Conservation (phyloP, 164 flowering plant genomes). For the Umbilicus rupestris region DNA sequence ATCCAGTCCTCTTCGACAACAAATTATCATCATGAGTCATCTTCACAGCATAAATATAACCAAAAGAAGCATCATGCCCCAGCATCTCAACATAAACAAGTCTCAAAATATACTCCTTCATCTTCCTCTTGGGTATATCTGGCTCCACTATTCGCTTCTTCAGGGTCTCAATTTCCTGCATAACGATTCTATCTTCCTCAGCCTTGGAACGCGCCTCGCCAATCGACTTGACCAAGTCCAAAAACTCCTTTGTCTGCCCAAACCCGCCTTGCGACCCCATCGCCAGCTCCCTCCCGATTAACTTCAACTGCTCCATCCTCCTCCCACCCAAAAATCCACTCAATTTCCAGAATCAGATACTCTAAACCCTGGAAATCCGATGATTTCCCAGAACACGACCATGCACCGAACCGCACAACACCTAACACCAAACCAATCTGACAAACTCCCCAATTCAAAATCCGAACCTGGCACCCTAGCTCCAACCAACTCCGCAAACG, state of each 20-base stretch:
- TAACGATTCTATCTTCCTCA: constrained; percentile 90
- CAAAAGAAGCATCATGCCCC: constrained; percentile 97
- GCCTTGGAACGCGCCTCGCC: constrained; percentile 97
- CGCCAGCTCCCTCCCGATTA: constrained; percentile 95
- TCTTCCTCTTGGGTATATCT: constrained; percentile 76
- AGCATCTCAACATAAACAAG: constrained; percentile 92
- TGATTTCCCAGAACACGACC: not conserved
- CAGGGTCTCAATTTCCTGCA: constrained; percentile 77
- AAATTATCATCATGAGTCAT: constrained; percentile 88
- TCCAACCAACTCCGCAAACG: not conserved
- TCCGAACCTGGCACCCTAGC: not conserved
- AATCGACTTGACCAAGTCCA: constrained; percentile 90
- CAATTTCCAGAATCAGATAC: not conserved
- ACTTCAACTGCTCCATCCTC: constrained; percentile 86
- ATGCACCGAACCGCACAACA: not conserved
- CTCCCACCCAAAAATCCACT: not conserved
- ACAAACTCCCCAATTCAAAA: not conserved
- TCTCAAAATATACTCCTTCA: constrained; percentile 93
- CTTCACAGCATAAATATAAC: constrained; percentile 96
- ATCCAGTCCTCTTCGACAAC: constrained; percentile 74
- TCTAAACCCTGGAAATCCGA: not conserved
- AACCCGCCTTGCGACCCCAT: constrained; percentile 93
- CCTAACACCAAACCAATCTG: not conserved
- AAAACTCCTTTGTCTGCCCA: constrained; percentile 86
- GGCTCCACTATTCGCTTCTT: constrained; percentile 69